These are phyloP conservation scores for Priceomyces carsonii DNA, from an alignment of 805 yeast species.

Conservation along the genomic window DNA sequence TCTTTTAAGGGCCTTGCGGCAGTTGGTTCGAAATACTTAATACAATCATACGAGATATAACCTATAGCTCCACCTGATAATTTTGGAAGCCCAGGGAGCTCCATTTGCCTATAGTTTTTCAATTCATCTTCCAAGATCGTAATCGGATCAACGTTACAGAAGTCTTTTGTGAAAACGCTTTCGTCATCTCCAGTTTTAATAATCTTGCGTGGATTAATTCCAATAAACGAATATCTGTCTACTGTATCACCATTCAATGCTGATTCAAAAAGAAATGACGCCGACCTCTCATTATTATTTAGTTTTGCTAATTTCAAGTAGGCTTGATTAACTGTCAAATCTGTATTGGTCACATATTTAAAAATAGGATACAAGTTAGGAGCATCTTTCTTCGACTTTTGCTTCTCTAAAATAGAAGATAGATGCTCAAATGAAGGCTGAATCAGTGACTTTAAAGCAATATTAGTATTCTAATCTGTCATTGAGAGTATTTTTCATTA, in stretches of 20 bases:
- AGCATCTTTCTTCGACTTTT: conserved; percentile 10
- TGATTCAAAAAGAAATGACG: conserved; percentile 84
- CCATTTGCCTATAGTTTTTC: conserved; percentile 62
- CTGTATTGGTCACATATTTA: conserved; percentile 70
- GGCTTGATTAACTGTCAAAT: conserved; percentile 86
- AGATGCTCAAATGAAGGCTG: conserved; percentile 41
- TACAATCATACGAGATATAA: conserved; percentile 93
- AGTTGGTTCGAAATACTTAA: conserved; percentile 93
- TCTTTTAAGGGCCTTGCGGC: conserved; percentile 77
- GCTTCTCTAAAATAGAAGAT: conserved; percentile 21
- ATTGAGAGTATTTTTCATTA: not conserved
- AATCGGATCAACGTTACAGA: conserved; percentile 75
- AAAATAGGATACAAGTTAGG: conserved; percentile 83
- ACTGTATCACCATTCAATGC: conserved; percentile 88
- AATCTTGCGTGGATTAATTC: conserved; percentile 77
- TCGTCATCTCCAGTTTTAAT: conserved; percentile 78
- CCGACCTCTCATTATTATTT: conserved; percentile 48
- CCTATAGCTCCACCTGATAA: conserved; percentile 97
- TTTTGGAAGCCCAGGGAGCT: conserved; percentile 78
- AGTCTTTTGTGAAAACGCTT: conserved; percentile 22
- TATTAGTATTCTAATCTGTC: conserved; percentile 15
- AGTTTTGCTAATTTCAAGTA: conserved; percentile 80
- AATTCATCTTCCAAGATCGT: conserved; percentile 73
- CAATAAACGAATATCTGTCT: conserved; percentile 90
- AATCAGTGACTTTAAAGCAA: conserved; percentile 20